phyloP scores from a whole-genome alignment of 768 basidiomycete genomes.

The Gautieria morchelliformis region DNA sequence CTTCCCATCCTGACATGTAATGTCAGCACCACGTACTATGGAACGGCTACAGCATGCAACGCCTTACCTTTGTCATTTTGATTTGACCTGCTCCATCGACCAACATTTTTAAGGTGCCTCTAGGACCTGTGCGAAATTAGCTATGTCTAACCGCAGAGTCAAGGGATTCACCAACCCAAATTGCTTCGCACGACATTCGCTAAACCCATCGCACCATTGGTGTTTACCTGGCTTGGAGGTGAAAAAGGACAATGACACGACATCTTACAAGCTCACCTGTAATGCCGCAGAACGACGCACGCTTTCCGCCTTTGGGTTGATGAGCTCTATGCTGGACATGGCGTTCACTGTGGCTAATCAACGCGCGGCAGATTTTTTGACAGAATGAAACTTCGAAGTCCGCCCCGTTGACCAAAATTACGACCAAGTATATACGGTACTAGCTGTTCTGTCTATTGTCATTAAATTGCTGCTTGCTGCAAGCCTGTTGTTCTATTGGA shows the following conservation, averaged over 20 bases:
- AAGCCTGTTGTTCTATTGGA: too few species aligned
- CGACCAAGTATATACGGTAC: too few species aligned
- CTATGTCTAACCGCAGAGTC: slow-evolving; percentile 1
- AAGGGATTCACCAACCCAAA: slow-evolving; percentile 52
- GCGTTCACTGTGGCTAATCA: not conserved
- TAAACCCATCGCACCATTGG: slow-evolving; percentile 91
- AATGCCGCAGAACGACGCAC: slow-evolving; percentile 83
- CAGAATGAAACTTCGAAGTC: not conserved
- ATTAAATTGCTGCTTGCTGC: too few species aligned
- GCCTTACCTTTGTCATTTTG: slow-evolving; percentile 86
- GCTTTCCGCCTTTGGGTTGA: slow-evolving; percentile 95
- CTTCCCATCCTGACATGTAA: slow-evolving; percentile 64
- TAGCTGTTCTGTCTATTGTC: too few species aligned
- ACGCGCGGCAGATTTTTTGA: slow-evolving; percentile 9
- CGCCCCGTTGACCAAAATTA: not conserved
- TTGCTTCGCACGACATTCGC: slow-evolving; percentile 96
- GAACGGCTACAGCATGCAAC: not conserved
- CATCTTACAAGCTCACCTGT: slow-evolving; percentile 48
- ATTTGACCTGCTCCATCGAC: slow-evolving; percentile 97
- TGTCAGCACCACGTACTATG: not conserved
- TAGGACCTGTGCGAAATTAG: slow-evolving; percentile 52
- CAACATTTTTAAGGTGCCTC: slow-evolving; percentile 98
- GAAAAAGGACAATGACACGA: not conserved
- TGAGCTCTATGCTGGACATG: slow-evolving; percentile 69
- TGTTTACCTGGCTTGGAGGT: slow-evolving; percentile 56